Conservation (phyloP, 2,329 filamentous ascomycete species). For the Trichoderma gracile region DNA sequence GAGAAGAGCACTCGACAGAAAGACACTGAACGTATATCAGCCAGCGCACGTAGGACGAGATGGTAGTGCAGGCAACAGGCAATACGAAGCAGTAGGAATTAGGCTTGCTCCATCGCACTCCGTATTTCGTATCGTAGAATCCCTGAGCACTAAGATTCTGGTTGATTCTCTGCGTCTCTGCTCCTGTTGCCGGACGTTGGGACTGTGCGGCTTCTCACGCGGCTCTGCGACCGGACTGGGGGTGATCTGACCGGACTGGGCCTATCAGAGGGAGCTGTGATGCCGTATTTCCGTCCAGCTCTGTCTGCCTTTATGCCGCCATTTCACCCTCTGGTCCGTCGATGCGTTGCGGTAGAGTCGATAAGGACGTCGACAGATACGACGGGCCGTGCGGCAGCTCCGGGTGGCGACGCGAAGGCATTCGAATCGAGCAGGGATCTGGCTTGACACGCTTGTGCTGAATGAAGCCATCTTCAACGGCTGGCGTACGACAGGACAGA, state of each 20-base stretch:
- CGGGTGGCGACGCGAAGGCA: too few relatives aligned
- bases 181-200: background rate
- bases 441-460: too few relatives aligned
- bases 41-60: background rate
- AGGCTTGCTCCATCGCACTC: background rate
- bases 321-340: background rate
- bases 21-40: background rate
- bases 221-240: background rate
- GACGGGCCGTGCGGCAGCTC: background rate
- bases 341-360: too few relatives aligned
- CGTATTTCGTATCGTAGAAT: background rate
- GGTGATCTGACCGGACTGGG: background rate
- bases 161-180: background rate
- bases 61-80: background rate
- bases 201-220: constrained; percentile 8
- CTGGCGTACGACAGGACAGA: too few relatives aligned
- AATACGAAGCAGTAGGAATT: constrained; percentile 15
- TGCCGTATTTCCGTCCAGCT: constrained; percentile 17
- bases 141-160: background rate
- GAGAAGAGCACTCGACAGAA: background rate
- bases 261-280: constrained; percentile 20
- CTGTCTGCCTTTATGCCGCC: background rate
- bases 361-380: too few relatives aligned
- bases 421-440: too few relatives aligned
- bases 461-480: too few relatives aligned